Evolutionary conservation across 352 stramenopile genomes (phyloP).

Genomic region (Elongisporangium anandrum): DNA sequence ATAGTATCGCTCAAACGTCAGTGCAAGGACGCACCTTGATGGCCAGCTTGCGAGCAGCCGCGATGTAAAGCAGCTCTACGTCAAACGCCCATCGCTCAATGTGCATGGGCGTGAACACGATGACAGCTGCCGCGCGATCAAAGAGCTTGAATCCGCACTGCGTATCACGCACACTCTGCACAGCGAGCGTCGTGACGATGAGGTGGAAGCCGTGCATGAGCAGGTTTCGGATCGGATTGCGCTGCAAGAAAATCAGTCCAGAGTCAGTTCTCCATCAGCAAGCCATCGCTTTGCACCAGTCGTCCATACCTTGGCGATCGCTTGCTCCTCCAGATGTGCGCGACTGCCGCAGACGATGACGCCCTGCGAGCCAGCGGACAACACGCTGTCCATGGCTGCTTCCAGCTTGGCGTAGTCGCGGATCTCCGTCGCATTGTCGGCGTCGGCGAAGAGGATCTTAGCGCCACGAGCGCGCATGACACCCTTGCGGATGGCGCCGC

Average conservation of each 20-base stretch:
- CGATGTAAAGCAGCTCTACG: constrained; percentile 91
- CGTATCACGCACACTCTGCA: constrained; percentile 87
- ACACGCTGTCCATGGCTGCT: constrained; percentile 35
- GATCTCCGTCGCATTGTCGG: constrained; percentile 91
- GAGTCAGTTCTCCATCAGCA: constrained; percentile 3
- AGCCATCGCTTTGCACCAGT: neutral
- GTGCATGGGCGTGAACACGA: constrained; percentile 90
- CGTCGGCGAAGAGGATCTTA: constrained; percentile 89
- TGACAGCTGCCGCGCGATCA: constrained; percentile 69
- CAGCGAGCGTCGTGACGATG: constrained; percentile 85
- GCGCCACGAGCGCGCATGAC: constrained; percentile 79
- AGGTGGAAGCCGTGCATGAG: constrained; percentile 93
- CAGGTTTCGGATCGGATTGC: constrained; percentile 84
- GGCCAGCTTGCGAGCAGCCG: constrained; percentile 39
- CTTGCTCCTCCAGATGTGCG: constrained; percentile 84
- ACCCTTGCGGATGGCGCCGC: constrained; percentile 85
- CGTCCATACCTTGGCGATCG: constrained; percentile 59
- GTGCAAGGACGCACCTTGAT: constrained; percentile 48
- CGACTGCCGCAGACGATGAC: constrained; percentile 89
- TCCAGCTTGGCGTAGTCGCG: constrained; percentile 84
- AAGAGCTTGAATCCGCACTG: constrained; percentile 96
- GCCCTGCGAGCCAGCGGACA: constrained; percentile 18
- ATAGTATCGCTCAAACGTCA: constrained; percentile 4
- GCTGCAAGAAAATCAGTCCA: constrained; percentile 16
- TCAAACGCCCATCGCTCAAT: constrained; percentile 94